A percentile compares a stretch with the other conserved stretches of the same genome.
Evolutionary conservation across 345 rosid genomes (phyloP).

Genomic region (Rubroshorea leprosula): DNA sequence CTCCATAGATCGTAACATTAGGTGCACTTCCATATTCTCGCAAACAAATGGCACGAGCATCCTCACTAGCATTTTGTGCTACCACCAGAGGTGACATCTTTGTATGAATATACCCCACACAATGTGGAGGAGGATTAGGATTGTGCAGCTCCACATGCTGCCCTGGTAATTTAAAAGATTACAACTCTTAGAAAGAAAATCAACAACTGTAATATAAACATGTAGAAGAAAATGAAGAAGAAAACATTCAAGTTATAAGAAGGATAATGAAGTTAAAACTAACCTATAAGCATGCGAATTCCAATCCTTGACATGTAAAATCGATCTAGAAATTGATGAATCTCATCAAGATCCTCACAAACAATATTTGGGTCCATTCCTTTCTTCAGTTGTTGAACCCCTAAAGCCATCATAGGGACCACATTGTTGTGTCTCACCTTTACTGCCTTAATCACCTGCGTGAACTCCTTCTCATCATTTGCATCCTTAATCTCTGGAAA

Average conservation of each 20-base stretch:
- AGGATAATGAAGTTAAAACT: slow-evolving; percentile 17
- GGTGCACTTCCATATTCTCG: slow-evolving; percentile 94
- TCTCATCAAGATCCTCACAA: slow-evolving; percentile 66
- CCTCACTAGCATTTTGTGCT: slow-evolving; percentile 82
- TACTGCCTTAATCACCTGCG: slow-evolving; percentile 89
- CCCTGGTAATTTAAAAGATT: slow-evolving; percentile 44
- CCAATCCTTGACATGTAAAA: slow-evolving; percentile 94
- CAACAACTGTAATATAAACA: neutral
- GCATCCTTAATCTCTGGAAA: slow-evolving; percentile 78
- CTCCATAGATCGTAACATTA: slow-evolving; percentile 70
- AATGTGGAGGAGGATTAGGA: slow-evolving; percentile 75
- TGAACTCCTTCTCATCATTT: slow-evolving; percentile 68
- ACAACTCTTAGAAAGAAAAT: neutral
- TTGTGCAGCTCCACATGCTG: slow-evolving; percentile 99
- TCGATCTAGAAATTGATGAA: slow-evolving; percentile 91
- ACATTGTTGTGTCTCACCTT: slow-evolving; percentile 98
- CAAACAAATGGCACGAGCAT: slow-evolving; percentile 77
- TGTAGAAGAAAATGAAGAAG: neutral
- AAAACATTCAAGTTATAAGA: neutral
- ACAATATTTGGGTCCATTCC: slow-evolving; percentile 42
- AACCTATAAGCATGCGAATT: slow-evolving; percentile 91
- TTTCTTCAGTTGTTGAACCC: slow-evolving; percentile 93
- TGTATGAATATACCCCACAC: slow-evolving; percentile 84
- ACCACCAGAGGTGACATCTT: slow-evolving; percentile 95
- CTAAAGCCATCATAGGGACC: slow-evolving; percentile 94